Conservation (phyloP, 164 flowering plant genomes). For the Paratinospora sagittata region DNA sequence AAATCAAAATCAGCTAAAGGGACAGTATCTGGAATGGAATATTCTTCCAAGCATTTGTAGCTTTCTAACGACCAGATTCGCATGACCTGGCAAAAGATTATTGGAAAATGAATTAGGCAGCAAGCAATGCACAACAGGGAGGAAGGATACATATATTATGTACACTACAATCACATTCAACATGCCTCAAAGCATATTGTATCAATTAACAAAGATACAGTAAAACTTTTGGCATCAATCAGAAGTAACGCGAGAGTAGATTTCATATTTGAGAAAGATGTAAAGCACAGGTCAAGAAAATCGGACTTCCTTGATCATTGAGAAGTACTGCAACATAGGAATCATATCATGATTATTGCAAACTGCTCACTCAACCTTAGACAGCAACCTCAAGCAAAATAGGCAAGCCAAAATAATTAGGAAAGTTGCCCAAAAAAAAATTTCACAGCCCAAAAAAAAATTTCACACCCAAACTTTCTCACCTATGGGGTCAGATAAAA, state of each 20-base stretch:
- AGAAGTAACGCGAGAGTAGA: background rate
- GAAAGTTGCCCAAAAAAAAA: too few species aligned
- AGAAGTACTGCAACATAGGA: background rate
- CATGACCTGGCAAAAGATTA: constrained; percentile 46
- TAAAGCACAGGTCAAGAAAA: background rate
- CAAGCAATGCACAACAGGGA: background rate
- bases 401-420: background rate
- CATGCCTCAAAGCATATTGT: background rate
- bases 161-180: background rate
- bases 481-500: too few species aligned
- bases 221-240: too few species aligned
- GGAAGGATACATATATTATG: background rate
- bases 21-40: constrained; percentile 33
- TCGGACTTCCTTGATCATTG: background rate
- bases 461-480: too few species aligned
- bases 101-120: background rate
- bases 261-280: background rate
- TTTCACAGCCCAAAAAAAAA: too few species aligned
- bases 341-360: background rate
- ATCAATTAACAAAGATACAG: background rate
- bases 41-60: constrained; percentile 72
- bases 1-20: constrained; percentile 48
- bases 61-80: constrained; percentile 79
- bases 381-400: background rate
- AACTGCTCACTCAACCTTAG: background rate